Conservation (phyloP, 768 basidiomycete genomes). For the Amanita inopinata region DNA sequence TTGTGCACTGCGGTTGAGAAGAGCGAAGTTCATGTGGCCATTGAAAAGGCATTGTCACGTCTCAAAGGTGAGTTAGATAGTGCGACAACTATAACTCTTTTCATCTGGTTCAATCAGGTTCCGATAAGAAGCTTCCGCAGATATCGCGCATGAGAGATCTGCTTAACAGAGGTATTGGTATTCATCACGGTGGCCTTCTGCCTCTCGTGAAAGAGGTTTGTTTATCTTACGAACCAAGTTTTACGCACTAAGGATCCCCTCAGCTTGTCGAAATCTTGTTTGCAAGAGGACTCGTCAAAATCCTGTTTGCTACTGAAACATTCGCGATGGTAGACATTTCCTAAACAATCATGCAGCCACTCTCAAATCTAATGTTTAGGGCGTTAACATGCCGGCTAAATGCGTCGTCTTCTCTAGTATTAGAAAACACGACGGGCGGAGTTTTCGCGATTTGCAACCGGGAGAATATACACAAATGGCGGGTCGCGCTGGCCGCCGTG, state of each 20-base stretch:
- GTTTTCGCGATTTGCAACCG: constrained; percentile 82
- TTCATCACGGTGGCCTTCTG: constrained; percentile 93
- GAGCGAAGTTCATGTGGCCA: constrained; percentile 91
- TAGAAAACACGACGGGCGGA: constrained; percentile 90
- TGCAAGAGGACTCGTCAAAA: constrained; percentile 89
- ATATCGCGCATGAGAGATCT: constrained; percentile 85
- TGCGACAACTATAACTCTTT: constrained; percentile 3
- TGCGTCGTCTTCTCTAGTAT: constrained; percentile 95
- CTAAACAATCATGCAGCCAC: neutral
- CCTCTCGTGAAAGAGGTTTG: constrained; percentile 94
- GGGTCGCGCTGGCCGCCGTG: constrained; percentile 92
- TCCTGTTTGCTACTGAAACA: constrained; percentile 96
- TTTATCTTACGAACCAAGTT: constrained; percentile 5
- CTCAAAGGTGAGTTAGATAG: constrained; percentile 59
- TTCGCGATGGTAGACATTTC: constrained; percentile 84
- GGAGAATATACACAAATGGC: constrained; percentile 99
- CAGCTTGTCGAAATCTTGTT: constrained; percentile 96
- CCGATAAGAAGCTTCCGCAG: constrained; percentile 89
- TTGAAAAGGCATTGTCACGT: constrained; percentile 85
- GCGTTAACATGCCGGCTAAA: constrained; percentile 98
- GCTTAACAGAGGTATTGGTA: constrained; percentile 87
- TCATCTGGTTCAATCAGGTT: constrained; percentile 37
- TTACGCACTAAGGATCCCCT: constrained; percentile 8
- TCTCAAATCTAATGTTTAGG: constrained; percentile 36
- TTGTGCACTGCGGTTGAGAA: constrained; percentile 86